These are phyloP conservation scores for Lentinula detonsa DNA, from an alignment of 768 basidiomycete genomes.

Conservation along the genomic window DNA sequence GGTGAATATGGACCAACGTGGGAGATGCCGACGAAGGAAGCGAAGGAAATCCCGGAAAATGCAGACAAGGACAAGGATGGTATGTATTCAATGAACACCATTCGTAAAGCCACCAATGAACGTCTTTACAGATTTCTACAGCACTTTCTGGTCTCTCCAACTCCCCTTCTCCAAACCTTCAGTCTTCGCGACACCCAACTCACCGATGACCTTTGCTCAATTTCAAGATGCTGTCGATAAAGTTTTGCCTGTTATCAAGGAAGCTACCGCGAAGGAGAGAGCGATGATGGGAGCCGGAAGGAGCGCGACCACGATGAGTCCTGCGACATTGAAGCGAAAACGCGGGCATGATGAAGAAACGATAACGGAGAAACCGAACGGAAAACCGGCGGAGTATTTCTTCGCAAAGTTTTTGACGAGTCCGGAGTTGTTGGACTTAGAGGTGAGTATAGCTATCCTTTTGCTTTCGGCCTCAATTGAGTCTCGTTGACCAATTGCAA, in stretches of 20 bases:
- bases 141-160: constrained; percentile 88
- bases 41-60: constrained; percentile 22
- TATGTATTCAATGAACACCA: constrained; percentile 25
- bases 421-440: constrained; percentile 79
- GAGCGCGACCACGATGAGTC: constrained; percentile 15
- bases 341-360: constrained; percentile 53
- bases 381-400: constrained; percentile 61
- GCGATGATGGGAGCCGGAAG: constrained; percentile 79
- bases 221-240: constrained; percentile 70
- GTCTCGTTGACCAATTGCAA: no score
- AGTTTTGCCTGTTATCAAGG: constrained; percentile 74
- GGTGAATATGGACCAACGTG: constrained; percentile 81
- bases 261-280: constrained; percentile 83
- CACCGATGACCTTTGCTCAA: constrained; percentile 45
- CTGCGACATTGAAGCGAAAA: constrained; percentile 48
- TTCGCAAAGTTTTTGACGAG: constrained; percentile 92
- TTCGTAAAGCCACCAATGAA: not conserved
- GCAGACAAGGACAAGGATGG: constrained; percentile 32
- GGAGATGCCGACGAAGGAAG: constrained; percentile 32
- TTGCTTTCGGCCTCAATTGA: not conserved
- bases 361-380: constrained; percentile 16
- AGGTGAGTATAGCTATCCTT: constrained; percentile 41
- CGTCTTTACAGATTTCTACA: constrained; percentile 60
- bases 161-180: constrained; percentile 78
- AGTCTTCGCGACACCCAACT: constrained; percentile 39